Percentiles rank a stretch among this genome's conserved stretches.
Conservation (phyloP, 202 grass and related monocot species). For the Alloteropsis angusta region DNA sequence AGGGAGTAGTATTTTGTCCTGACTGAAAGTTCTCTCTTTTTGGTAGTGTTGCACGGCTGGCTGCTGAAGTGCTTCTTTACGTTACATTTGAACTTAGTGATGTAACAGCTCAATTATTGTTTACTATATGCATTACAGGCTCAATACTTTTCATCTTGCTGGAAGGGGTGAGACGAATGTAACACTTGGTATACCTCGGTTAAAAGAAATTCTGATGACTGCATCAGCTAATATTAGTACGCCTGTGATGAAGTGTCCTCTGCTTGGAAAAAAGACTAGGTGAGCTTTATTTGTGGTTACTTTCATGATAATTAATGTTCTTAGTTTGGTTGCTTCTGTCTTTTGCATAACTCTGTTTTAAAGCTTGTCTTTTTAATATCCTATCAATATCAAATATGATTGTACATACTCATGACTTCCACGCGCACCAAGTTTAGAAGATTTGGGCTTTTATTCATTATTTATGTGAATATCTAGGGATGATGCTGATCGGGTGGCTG, state of each 20-base stretch:
- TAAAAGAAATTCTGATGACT: constrained; percentile 86
- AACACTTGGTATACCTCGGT: constrained; percentile 84
- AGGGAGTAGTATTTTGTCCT: not conserved
- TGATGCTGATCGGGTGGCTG: constrained; percentile 30
- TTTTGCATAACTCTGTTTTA: not conserved
- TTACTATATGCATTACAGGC: constrained; percentile 33
- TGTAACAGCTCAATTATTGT: not conserved
- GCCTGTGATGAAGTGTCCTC: constrained; percentile 61
- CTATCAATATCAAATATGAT: not conserved
- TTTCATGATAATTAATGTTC: not conserved
- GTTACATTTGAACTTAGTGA: not conserved
- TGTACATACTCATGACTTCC: not conserved
- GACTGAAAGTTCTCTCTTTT: not conserved
- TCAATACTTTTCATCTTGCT: constrained; percentile 96
- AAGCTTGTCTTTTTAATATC: not conserved
- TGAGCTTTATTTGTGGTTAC: constrained; percentile 23
- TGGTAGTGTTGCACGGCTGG: not conserved
- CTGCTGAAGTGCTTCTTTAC: not conserved
- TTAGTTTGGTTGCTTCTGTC: constrained; percentile 14
- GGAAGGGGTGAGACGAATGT: constrained; percentile 91
- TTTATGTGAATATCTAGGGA: constrained; percentile 29
- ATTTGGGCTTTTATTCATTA: constrained; percentile 3
- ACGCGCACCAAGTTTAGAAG: not conserved
- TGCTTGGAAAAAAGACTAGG: constrained; percentile 19
- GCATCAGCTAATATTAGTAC: constrained; percentile 61